Evolutionary conservation across 2,329 filamentous ascomycete species (phyloP).

Genomic region (Fusarium clavum): DNA sequence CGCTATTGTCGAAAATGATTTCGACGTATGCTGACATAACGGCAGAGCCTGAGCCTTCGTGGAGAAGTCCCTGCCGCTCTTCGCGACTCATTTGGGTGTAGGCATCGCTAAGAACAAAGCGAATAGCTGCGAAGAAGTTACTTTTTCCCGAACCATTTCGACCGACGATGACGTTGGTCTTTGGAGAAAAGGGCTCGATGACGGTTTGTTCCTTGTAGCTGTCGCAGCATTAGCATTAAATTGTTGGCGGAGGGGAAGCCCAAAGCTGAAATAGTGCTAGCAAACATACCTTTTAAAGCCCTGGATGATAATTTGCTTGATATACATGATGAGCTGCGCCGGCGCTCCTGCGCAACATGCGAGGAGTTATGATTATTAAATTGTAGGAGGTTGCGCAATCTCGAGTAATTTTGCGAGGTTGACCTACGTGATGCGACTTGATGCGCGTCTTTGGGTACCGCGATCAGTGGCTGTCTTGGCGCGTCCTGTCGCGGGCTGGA

Average conservation of each 20-base stretch:
- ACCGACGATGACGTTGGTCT: constrained; percentile 98
- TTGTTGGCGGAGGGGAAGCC: constrained; percentile 4
- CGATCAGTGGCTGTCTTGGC: constrained; percentile 47
- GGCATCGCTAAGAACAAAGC: constrained; percentile 97
- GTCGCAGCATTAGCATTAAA: constrained; percentile 40
- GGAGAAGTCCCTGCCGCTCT: constrained; percentile 94
- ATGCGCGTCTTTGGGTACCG: constrained; percentile 47
- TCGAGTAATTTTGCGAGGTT: constrained; percentile 37
- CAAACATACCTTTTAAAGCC: constrained; percentile 92
- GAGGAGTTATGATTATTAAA: constrained; percentile 41
- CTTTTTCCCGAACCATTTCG: constrained; percentile 99
- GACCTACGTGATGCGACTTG: constrained; percentile 40
- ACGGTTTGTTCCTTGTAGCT: constrained; percentile 99
- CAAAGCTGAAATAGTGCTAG: background rate
- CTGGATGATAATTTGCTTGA: constrained; percentile 99
- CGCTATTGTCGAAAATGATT: constrained; percentile 97
- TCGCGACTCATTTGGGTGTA: constrained; percentile 97
- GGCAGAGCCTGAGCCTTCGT: constrained; percentile 96
- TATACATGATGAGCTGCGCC: constrained; percentile 78
- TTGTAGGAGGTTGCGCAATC: constrained; percentile 42
- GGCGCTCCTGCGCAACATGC: constrained; percentile 55
- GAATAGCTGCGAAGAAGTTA: constrained; percentile 99
- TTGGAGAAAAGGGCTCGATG: constrained; percentile 97
- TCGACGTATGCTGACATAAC: constrained; percentile 99
- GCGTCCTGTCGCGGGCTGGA: constrained; percentile 37